Evolutionary conservation across 257 asterid species (phyloP).

Genomic region (Lycium ferocissimum): DNA sequence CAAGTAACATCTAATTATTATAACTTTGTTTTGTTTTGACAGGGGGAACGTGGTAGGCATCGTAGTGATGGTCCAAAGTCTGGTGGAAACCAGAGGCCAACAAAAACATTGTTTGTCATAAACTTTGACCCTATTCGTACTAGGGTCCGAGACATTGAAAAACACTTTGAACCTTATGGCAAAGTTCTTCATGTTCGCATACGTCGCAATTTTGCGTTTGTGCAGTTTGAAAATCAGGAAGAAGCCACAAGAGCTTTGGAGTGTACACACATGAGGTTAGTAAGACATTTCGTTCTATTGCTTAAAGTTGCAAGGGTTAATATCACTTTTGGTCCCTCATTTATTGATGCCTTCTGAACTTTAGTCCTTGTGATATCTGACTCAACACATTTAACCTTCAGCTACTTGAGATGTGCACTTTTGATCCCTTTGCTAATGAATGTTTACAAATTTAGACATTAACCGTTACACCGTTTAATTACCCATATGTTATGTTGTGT

Average conservation of each 20-base stretch:
- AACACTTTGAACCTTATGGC: constrained; percentile 89
- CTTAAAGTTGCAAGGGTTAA: not conserved
- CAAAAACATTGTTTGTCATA: constrained; percentile 86
- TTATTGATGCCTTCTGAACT: no score
- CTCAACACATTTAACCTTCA: no score
- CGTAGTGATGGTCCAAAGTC: constrained; percentile 68
- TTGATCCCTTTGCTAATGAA: no score
- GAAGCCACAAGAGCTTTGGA: constrained; percentile 92
- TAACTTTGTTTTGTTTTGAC: constrained; percentile 56
- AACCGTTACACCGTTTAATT: no score
- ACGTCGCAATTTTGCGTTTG: constrained; percentile 90
- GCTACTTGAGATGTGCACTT: no score
- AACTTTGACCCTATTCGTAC: constrained; percentile 88
- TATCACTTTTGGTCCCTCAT: no score
- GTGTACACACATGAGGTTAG: constrained; percentile 89
- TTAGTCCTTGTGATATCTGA: no score
- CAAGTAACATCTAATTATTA: not conserved
- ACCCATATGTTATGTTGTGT: no score
- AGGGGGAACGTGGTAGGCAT: constrained; percentile 94
- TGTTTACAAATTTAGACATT: no score
- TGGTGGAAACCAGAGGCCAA: constrained; percentile 69
- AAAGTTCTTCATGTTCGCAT: constrained; percentile 82
- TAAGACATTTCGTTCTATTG: not conserved
- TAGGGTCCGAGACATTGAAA: constrained; percentile 69
- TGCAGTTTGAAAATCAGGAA: constrained; percentile 89